Conservation (phyloP, 2,329 filamentous ascomycete species). For the Penicillium sp. region DNA sequence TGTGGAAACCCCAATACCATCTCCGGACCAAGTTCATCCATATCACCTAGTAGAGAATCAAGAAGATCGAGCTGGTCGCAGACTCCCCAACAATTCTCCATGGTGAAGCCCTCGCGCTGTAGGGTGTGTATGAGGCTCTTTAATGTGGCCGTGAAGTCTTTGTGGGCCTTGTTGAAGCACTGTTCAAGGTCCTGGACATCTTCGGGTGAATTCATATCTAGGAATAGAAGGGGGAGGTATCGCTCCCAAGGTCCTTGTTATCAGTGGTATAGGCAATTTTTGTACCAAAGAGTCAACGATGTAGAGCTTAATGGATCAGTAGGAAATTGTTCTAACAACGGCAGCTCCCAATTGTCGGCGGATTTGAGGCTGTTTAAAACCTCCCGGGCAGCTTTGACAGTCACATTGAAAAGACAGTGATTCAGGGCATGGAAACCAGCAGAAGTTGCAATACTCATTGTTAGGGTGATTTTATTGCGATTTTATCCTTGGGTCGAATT, state of each 20-base stretch:
- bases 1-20: neutral
- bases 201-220: neutral
- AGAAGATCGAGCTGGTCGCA: conserved; percentile 1
- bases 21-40: neutral
- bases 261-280: neutral
- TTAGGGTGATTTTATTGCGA: too few relatives aligned
- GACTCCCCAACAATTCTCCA: neutral
- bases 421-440: neutral
- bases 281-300: too few relatives aligned
- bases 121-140: neutral
- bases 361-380: neutral
- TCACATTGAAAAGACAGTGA: neutral
- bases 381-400: neutral
- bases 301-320: too few relatives aligned
- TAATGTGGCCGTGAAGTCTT: neutral
- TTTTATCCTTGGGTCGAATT: neutral
- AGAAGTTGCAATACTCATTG: neutral
- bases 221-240: neutral
- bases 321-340: neutral
- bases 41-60: neutral
- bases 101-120: neutral
- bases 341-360: neutral
- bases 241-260: neutral
- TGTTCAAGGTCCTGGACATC: neutral
- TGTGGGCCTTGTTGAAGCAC: neutral